Conservation (phyloP, 106 monocot genomes). For the Ottelia alismoides region DNA sequence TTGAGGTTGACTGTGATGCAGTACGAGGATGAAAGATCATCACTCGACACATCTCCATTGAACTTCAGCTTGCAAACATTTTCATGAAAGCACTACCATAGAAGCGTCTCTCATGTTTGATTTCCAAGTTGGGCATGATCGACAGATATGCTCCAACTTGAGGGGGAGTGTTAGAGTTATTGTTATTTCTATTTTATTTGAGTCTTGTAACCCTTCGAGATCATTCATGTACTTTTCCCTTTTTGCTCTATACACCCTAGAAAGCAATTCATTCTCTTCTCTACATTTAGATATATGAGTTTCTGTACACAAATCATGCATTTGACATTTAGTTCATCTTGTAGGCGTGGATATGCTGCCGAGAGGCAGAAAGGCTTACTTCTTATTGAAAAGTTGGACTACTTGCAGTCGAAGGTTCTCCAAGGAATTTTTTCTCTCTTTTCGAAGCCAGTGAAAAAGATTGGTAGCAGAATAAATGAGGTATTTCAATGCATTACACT, state of each 20-base stretch:
- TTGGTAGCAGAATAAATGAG: constrained; percentile 53
- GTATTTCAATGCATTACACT: too few species aligned
- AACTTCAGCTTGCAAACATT: too few species aligned
- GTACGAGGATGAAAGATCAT: too few species aligned
- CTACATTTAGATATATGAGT: background rate
- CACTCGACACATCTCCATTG: too few species aligned
- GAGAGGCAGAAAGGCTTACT: constrained; percentile 84
- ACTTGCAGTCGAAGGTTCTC: constrained; percentile 82
- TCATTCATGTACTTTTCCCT: background rate
- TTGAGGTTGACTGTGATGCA: too few species aligned
- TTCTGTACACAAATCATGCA: background rate
- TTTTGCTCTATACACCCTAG: background rate
- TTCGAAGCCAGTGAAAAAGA: constrained; percentile 57
- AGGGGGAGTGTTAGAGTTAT: too few species aligned
- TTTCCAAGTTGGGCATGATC: too few species aligned
- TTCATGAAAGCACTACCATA: too few species aligned
- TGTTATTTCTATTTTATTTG: background rate
- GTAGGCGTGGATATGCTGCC: constrained; percentile 84
- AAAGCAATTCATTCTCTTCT: background rate
- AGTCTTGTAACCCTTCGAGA: background rate
- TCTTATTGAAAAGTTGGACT: constrained; percentile 85
- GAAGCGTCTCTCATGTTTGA: too few species aligned
- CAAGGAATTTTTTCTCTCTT: constrained; percentile 61
- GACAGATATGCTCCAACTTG: too few species aligned
- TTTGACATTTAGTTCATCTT: background rate